phyloP scores from a whole-genome alignment of 495 filamentous ascomycete species.

The Achaetomiella virescens region DNA sequence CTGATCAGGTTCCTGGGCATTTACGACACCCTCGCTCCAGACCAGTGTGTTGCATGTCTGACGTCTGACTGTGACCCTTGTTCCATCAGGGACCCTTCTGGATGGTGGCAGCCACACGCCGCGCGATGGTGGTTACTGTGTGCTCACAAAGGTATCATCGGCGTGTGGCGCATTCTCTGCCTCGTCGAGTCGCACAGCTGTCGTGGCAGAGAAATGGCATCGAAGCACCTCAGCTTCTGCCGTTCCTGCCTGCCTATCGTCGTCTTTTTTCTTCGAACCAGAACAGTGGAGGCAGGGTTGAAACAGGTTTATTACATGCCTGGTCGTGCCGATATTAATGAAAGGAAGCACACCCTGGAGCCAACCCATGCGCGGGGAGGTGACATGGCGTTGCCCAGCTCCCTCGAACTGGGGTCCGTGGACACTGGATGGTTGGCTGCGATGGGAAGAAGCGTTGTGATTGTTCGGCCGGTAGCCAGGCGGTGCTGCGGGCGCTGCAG shows the following conservation, averaged over 20 bases:
- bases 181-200: conserved; percentile 12
- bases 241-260: not conserved
- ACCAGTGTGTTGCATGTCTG: conserved; percentile 8
- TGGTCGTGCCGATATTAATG: conserved; percentile 1
- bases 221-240: no score
- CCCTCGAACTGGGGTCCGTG: not conserved
- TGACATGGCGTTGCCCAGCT: conserved; percentile 17
- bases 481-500: conserved; percentile 11
- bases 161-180: not conserved
- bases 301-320: conserved; percentile 10
- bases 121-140: not conserved
- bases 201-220: not conserved
- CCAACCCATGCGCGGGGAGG: conserved; percentile 11
- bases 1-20: not conserved
- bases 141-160: no score
- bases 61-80: conserved; percentile 7
- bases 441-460: not conserved
- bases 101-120: conserved; percentile 1
- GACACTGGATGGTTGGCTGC: not conserved
- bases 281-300: not conserved
- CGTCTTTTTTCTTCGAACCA: no score
- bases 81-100: conserved; percentile 3
- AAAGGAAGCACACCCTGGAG: conserved; percentile 14
- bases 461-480: conserved; percentile 14
- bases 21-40: not conserved